These are phyloP conservation scores for Neltuma alba DNA, from an alignment of 306 rosid genomes.

Conservation along the genomic window DNA sequence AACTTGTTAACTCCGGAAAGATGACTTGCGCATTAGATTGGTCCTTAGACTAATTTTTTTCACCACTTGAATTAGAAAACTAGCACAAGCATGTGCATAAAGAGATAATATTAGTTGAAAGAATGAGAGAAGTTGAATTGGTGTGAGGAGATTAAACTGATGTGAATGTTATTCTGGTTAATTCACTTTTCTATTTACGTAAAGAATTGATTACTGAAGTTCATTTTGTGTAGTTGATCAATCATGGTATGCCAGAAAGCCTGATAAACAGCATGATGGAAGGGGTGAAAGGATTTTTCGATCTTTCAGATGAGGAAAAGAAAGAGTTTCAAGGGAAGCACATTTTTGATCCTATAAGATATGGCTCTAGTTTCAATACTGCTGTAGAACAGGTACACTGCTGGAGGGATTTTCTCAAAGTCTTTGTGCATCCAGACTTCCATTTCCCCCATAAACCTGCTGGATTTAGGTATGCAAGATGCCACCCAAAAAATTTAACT, in stretches of 20 bases:
- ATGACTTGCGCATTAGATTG: no score
- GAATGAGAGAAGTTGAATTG: neutral
- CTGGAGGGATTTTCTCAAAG: conserved; percentile 50
- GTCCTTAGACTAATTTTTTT: no score
- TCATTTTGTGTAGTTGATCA: neutral
- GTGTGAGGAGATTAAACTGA: neutral
- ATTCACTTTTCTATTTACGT: no score
- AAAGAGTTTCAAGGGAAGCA: neutral
- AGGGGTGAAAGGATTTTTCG: conserved; percentile 3
- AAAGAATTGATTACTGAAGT: neutral
- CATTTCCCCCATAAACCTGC: conserved; percentile 44
- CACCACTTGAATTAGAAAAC: no score
- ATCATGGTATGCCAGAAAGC: neutral
- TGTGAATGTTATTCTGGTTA: no score
- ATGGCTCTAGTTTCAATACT: neutral
- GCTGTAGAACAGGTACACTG: conserved; percentile 4
- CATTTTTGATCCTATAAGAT: neutral
- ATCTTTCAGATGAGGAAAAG: conserved; percentile 5
- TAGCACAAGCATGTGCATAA: neutral
- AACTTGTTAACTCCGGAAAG: no score
- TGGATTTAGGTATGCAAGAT: conserved; percentile 41
- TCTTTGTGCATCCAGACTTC: conserved; percentile 42
- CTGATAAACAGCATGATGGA: conserved; percentile 4
- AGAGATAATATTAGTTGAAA: neutral
- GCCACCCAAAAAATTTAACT: neutral